A percentile compares a stretch with the other conserved stretches of the same genome.
Evolutionary conservation across 164 flowering plant genomes (phyloP).

Genomic region (Umbilicus rupestris): DNA sequence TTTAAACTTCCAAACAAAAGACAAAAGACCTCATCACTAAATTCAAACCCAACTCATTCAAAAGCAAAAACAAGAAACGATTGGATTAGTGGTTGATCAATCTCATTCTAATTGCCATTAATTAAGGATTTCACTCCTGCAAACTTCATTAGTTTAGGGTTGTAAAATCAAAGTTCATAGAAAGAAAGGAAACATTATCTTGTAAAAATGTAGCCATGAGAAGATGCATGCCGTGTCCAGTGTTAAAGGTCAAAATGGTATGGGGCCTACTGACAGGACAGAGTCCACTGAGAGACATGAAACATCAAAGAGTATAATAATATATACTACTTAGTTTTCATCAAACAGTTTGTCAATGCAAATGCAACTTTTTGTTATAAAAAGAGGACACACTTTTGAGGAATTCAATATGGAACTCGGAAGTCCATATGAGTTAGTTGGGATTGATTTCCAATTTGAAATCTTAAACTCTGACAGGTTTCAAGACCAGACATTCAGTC

Average conservation of each 20-base stretch:
- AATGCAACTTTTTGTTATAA: not conserved
- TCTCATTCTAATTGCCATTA: not conserved
- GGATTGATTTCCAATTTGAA: not conserved
- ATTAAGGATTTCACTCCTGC: not conserved
- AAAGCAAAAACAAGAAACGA: constrained; percentile 1
- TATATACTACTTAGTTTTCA: not conserved
- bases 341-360: not conserved
- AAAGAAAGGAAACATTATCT: not conserved
- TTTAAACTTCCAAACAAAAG: not conserved
- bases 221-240: not conserved
- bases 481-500: not conserved
- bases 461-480: not conserved
- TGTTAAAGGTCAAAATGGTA: not conserved
- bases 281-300: not conserved
- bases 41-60: not conserved
- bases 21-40: not conserved
- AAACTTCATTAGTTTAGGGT: not conserved
- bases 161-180: not conserved
- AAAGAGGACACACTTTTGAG: not conserved
- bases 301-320: no score
- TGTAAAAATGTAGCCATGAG: not conserved
- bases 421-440: not conserved
- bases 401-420: not conserved
- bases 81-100: constrained; percentile 4
- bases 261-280: not conserved